phyloP scores from a whole-genome alignment of 73 alveolate species.

The Paramecium primaurelia region DNA sequence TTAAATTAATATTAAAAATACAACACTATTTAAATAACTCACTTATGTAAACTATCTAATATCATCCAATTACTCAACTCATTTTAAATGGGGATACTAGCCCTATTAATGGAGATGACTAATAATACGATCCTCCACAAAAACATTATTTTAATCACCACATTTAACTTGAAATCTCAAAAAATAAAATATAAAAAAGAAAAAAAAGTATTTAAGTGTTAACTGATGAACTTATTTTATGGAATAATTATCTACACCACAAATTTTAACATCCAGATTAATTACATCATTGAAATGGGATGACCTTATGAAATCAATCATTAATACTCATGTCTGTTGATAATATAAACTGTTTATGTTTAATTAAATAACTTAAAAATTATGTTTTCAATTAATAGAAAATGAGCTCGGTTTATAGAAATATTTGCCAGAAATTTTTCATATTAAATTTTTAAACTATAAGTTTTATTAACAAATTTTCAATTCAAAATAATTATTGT shows the following conservation, averaged over 20 bases:
- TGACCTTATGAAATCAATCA: neutral
- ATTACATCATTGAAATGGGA: neutral
- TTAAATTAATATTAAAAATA: neutral
- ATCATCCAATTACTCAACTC: neutral
- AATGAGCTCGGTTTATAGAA: neutral
- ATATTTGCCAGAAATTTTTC: neutral
- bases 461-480: neutral
- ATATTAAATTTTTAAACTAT: no score
- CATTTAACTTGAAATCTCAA: neutral
- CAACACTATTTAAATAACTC: neutral
- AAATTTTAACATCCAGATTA: neutral
- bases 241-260: neutral
- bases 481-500: no score
- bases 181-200: neutral
- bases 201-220: neutral
- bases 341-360: neutral
- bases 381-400: neutral
- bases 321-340: neutral
- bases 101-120: neutral
- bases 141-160: neutral
- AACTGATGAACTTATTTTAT: neutral
- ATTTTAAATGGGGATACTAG: neutral
- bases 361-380: neutral
- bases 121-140: neutral
- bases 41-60: neutral